A percentile compares a stretch with the other conserved stretches of the same genome.
Evolutionary conservation across 2,329 filamentous ascomycete species (phyloP).

Genomic region (Arthrinium puccinioides): DNA sequence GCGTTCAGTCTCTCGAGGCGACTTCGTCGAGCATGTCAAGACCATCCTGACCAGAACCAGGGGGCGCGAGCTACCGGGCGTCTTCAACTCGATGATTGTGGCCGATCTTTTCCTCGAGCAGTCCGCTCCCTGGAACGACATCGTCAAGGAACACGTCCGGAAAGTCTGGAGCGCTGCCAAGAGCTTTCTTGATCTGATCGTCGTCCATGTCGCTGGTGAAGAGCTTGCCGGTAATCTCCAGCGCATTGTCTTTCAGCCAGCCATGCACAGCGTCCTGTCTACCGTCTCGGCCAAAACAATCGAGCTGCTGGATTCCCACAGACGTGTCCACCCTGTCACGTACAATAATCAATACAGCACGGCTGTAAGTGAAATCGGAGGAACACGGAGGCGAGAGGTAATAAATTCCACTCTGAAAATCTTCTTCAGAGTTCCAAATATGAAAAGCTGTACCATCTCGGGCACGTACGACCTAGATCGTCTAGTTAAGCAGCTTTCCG

Average conservation of each 20-base stretch:
- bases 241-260: background rate
- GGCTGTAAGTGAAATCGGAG: too few species aligned
- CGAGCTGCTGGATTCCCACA: conserved; percentile 19
- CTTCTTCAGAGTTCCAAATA: too few species aligned
- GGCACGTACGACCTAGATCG: too few species aligned
- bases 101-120: conserved; percentile 25
- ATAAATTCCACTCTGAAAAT: too few species aligned
- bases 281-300: conserved; percentile 14
- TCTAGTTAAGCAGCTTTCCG: too few species aligned
- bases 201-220: conserved; percentile 10
- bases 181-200: conserved; percentile 12
- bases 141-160: conserved; percentile 9
- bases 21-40: conserved; percentile 18
- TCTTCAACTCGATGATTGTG: conserved; percentile 26
- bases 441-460: too few species aligned
- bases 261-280: conserved; percentile 12
- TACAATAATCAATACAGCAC: conserved; percentile 23
- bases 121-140: conserved; percentile 19
- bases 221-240: conserved; percentile 13
- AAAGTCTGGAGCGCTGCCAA: conserved; percentile 3
- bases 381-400: too few species aligned
- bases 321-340: conserved; percentile 27
- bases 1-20: conserved; percentile 6
- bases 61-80: conserved; percentile 27
- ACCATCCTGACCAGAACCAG: conserved; percentile 16